phyloP scores from a whole-genome alignment of 1,139 yeast genomes.

The Pneumocystis sp. region DNA sequence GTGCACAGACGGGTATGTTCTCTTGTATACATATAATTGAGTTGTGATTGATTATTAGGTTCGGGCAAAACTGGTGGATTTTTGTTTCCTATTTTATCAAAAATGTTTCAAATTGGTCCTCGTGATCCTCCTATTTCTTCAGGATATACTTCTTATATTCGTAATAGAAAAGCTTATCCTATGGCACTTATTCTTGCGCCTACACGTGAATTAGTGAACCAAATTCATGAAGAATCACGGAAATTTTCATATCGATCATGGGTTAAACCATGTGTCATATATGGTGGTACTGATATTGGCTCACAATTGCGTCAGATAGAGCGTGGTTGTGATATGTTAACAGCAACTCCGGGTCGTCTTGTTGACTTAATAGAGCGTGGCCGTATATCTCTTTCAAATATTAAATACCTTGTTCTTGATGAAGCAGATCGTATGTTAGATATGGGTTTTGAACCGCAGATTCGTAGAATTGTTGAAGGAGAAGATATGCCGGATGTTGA shows the following conservation, averaged over 20 bases:
- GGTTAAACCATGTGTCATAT: conserved; percentile 92
- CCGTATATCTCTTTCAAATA: conserved; percentile 71
- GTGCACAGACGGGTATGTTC: conserved; percentile 84
- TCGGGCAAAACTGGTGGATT: conserved; percentile 99
- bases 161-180: conserved; percentile 65
- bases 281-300: conserved; percentile 95
- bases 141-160: conserved; percentile 21
- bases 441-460: conserved; percentile 99
- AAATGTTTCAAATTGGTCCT: conserved; percentile 84
- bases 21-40: neutral
- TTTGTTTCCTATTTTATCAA: conserved; percentile 91
- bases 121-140: conserved; percentile 29
- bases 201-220: conserved; percentile 95
- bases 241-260: conserved; percentile 96
- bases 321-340: conserved; percentile 87
- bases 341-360: conserved; percentile 98
- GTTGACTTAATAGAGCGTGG: conserved; percentile 94
- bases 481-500: conserved; percentile 91
- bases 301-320: conserved; percentile 76
- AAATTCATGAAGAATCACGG: conserved; percentile 88
- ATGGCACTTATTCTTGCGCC: conserved; percentile 94
- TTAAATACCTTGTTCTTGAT: conserved; percentile 86
- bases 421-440: conserved; percentile 99
- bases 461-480: conserved; percentile 92
- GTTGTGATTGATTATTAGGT: conserved; percentile 20